Percentiles rank a stretch among this genome's conserved stretches.
Conservation (phyloP, 2,329 filamentous ascomycete genomes). For the Orbilia ellipsospora region DNA sequence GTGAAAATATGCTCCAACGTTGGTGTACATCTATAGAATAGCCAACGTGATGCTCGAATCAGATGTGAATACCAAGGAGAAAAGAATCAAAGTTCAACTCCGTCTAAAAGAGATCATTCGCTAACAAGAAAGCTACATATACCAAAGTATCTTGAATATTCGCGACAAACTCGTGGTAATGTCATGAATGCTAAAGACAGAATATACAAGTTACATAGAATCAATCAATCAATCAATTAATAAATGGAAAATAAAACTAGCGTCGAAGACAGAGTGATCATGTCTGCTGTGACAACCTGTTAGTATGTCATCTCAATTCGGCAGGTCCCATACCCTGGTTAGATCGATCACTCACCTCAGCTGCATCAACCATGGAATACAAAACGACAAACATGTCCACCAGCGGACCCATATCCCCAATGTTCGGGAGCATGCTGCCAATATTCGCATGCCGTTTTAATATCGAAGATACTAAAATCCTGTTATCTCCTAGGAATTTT, state of each 20-base stretch:
- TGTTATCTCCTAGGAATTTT: slow-evolving; percentile 82
- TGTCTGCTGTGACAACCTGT: slow-evolving; percentile 13
- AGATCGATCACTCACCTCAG: slow-evolving; percentile 75
- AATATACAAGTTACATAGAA: not conserved
- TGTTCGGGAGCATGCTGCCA: slow-evolving; percentile 67
- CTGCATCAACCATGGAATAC: slow-evolving; percentile 82
- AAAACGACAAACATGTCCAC: slow-evolving; percentile 87
- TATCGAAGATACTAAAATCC: slow-evolving; percentile 84
- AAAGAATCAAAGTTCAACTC: slow-evolving; percentile 31
- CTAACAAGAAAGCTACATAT: slow-evolving; percentile 40
- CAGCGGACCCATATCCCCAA: slow-evolving; percentile 76
- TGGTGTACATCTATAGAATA: not conserved
- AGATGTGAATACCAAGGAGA: slow-evolving; percentile 3
- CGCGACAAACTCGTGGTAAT: slow-evolving; percentile 28
- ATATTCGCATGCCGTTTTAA: slow-evolving; percentile 90
- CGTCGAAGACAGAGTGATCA: slow-evolving; percentile 14
- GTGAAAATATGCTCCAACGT: slow-evolving; percentile 20
- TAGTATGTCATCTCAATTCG: slow-evolving; percentile 2
- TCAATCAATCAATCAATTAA: not conserved
- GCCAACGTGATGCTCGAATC: slow-evolving; percentile 32
- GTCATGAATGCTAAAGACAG: slow-evolving; percentile 29
- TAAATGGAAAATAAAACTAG: not conserved
- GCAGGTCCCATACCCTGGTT: not conserved
- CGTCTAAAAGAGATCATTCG: slow-evolving; percentile 48
- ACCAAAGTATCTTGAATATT: slow-evolving; percentile 12